phyloP scores from a whole-genome alignment of 129 eudicot genomes.

The Glebionis coronaria region DNA sequence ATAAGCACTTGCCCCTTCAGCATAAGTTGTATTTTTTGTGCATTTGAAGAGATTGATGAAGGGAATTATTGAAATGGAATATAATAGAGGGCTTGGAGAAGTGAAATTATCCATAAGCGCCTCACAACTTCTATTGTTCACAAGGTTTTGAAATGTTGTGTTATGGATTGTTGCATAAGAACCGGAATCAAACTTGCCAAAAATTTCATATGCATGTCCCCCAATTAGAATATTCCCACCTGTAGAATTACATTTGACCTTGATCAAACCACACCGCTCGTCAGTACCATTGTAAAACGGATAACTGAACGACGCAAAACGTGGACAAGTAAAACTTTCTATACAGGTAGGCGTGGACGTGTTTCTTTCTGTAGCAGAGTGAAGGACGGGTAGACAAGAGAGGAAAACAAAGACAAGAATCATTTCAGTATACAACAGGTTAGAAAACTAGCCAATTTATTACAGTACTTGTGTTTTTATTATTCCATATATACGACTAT shows the following conservation, averaged over 20 bases:
- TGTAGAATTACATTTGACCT: not conserved
- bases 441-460: not conserved
- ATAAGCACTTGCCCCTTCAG: not conserved
- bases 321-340: constrained; percentile 6
- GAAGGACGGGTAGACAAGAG: constrained; percentile 11
- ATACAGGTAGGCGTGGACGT: constrained; percentile 21
- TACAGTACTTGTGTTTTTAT: not conserved
- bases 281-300: constrained; percentile 9
- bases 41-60: constrained; percentile 36
- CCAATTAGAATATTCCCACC: not conserved
- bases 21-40: not conserved
- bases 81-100: constrained; percentile 28
- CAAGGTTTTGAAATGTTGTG: not conserved
- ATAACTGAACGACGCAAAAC: not conserved
- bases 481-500: not conserved
- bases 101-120: constrained; percentile 2
- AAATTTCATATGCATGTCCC: not conserved
- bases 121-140: constrained; percentile 7
- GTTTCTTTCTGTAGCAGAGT: not conserved
- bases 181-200: not conserved
- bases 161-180: not conserved
- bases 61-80: constrained; percentile 6
- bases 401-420: constrained; percentile 3
- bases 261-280: constrained; percentile 15
- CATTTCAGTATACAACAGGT: constrained; percentile 7